Evolutionary conservation across 2,329 filamentous ascomycete species (phyloP).

Genomic region (Penicillium sclerotiorum): DNA sequence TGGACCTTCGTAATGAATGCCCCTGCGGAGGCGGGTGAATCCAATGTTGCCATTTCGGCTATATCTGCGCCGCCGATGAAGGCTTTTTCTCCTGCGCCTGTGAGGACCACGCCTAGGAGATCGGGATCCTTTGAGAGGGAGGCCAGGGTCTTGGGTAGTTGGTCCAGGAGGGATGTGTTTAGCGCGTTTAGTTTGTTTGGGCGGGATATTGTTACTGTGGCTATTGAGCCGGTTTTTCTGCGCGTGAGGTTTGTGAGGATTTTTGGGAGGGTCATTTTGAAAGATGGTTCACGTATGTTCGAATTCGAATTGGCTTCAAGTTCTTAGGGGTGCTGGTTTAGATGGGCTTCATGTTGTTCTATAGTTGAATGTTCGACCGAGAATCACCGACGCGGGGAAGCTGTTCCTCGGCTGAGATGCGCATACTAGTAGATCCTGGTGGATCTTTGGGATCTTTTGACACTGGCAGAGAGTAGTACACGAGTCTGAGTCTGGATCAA

Average conservation of each 20-base stretch:
- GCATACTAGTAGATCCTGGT: no score
- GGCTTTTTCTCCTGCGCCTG: conserved; percentile 78
- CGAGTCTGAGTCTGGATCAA: no score
- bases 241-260: conserved; percentile 20
- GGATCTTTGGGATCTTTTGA: no score
- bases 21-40: conserved; percentile 30
- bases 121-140: conserved; percentile 14
- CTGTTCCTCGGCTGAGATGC: conserved; percentile 2
- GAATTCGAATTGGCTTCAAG: not conserved
- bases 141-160: conserved; percentile 19
- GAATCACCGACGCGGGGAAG: conserved; percentile 17
- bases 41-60: conserved; percentile 62
- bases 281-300: not conserved
- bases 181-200: conserved; percentile 31
- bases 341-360: not conserved
- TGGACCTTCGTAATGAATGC: conserved; percentile 41
- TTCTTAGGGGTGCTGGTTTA: no score
- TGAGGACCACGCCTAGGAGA: conserved; percentile 42
- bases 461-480: no score
- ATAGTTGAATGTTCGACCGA: conserved; percentile 5
- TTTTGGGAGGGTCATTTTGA: conserved; percentile 1
- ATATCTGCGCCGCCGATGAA: conserved; percentile 88
- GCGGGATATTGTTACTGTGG: conserved; percentile 30
- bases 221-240: conserved; percentile 19
- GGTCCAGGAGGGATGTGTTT: conserved; percentile 24